Evolutionary conservation across 352 stramenopile species (phyloP), one percentile per base, ranked within the genome.

Genomic region (Thraustochytrium sp.): DNA sequence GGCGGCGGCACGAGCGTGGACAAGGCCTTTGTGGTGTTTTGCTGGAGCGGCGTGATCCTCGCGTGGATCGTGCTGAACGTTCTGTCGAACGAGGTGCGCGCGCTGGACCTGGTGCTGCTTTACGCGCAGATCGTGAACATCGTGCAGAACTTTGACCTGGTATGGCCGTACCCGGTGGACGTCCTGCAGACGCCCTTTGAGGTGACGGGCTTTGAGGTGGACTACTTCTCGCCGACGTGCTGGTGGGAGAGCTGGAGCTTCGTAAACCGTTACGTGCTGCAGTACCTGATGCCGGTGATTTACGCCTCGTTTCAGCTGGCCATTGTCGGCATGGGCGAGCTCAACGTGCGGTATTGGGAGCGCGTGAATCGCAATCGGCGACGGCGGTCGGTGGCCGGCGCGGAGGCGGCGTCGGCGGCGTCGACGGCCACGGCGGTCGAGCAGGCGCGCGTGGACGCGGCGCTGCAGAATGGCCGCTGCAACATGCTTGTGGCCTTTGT

Each of bases 141-240:
- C 9, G 63, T 55, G 23, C 63, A 76, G 56, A 36, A 56, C 36
- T 56, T 76, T 53, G 63, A 76, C 42, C 46, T 76, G 38, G 21
- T 51, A 18, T 76, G 63, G 63, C 63, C 63, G 11, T 13, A 34
- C 29, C 63, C 63, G 18, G 63, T 76, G 40, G 29, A 76, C 46
- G 5, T 76, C 18, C 56, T 76, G 63, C 62, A 76, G 29, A 76
- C 37, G 63, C 63, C 63, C 26, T 76, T 76, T 31, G 63, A 76
- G 26, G 56, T 76, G 13, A 76, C 63, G 2, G 63, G 63, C 56
- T 76, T 76, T 55, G 63, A 76, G 63, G 42, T 76, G 1, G 63
- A 76, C 31, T 76, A 59, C 46, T 76, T 76, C n/a, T 26, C 63
- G 37, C 63, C 63, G 1, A 76, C 62, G 18, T 76, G 63, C 42